Evolutionary conservation across 2,329 filamentous ascomycete species (phyloP).

Genomic region (Stachybotrys chlorohalonatus): DNA sequence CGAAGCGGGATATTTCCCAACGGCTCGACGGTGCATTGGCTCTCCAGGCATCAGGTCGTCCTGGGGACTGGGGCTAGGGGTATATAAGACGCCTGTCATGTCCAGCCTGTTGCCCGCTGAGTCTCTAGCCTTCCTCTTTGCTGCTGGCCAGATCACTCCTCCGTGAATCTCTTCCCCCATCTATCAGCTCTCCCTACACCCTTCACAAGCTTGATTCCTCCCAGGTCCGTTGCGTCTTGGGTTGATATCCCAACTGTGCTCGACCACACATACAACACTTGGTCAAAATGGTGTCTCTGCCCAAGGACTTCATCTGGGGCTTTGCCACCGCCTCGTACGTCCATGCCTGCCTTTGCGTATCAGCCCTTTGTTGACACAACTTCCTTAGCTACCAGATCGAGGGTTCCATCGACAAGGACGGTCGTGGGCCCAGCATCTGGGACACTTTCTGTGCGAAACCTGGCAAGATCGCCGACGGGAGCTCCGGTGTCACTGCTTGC

Average conservation of each 20-base stretch:
- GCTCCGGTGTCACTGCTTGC: constrained; percentile 68
- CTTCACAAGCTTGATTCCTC: background rate
- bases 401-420: constrained; percentile 64
- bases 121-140: background rate
- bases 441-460: constrained; percentile 76
- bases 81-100: constrained; percentile 13
- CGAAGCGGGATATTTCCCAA: constrained; percentile 21
- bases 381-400: constrained; percentile 76
- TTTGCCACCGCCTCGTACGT: constrained; percentile 69
- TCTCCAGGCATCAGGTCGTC: constrained; percentile 5
- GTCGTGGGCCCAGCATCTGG: constrained; percentile 78
- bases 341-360: background rate
- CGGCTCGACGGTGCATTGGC: constrained; percentile 6
- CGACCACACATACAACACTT: background rate
- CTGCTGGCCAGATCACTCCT: background rate
- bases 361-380: constrained; percentile 1
- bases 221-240: background rate
- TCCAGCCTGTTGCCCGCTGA: background rate
- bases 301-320: constrained; percentile 67
- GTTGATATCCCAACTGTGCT: background rate
- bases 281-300: constrained; percentile 36
- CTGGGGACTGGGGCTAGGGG: constrained; percentile 1
- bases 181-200: background rate
- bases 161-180: background rate
- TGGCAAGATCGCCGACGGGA: constrained; percentile 74